Evolutionary conservation across 805 yeast genomes (phyloP), one percentile per base, ranked within the genome.

Genomic region (Ogataea degrootiae): DNA sequence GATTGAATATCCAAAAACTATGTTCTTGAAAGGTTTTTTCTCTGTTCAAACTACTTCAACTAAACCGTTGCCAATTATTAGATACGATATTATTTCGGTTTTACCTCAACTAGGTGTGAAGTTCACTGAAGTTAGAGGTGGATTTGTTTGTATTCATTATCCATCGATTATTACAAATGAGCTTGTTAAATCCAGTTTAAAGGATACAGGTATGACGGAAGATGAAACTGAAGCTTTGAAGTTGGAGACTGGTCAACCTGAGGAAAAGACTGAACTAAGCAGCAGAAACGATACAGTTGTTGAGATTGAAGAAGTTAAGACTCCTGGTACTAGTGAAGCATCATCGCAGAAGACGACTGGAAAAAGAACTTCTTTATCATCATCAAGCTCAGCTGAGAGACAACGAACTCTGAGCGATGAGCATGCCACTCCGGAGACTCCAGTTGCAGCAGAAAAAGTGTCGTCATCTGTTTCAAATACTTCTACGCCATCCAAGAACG

Each of bases 31-130:
- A 63, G 97, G 97, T 1, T 91, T 92, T 61, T 91, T 91, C 68
- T 83, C 92, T 50, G 97, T 91, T 42, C 97, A 91, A 68, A 87
- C 96, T 1, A 91, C 98, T 0, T 89, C 97, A 2, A 87, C 96
- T 4, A 89, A 89, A 59, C 94, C 96, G 17, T 73, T 92, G 47
- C 91, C 96, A 12, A 86, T 87, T 52, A 90, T 91, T 48, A 79
- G 97, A 46, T 82, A 86, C 60, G 91, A 87, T 62, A 82, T 91
- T 37, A 86, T 91, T 29, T 76, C 81, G 19, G 92, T 86, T 1
- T 74, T 91, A 62, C 82, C 81, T 17, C 80, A 80, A 52, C 73
- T 88, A 61, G 89, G 88, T 26, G 94, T 92, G 42, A 80, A 82
- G 49, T 91, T 77, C 64, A 85, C 83, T 52, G 98, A 91, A 67